A percentile compares a stretch with the other conserved stretches of the same genome.
phyloP scores from a whole-genome alignment of 371 early-diverging fungal species.

The Lichtheimia corymbifera region DNA sequence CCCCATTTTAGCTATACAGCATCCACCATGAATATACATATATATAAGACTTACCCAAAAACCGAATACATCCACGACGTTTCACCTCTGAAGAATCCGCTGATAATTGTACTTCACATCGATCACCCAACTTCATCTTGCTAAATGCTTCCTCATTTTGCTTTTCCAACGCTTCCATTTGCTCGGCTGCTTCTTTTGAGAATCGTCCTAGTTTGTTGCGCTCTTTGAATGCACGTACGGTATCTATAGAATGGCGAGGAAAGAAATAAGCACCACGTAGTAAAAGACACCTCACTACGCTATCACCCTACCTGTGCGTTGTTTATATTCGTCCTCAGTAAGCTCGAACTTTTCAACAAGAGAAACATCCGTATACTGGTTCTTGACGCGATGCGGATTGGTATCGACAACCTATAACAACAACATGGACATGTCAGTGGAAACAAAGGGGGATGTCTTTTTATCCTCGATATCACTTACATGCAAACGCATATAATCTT shows the following conservation, averaged over 20 bases:
- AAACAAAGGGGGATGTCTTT: neutral
- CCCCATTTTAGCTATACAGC: neutral
- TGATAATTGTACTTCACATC: slow-evolving; percentile 80
- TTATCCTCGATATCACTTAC: slow-evolving; percentile 34
- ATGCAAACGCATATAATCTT: slow-evolving; percentile 75
- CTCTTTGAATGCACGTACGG: slow-evolving; percentile 88
- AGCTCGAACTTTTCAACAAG: slow-evolving; percentile 93
- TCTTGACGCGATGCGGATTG: slow-evolving; percentile 67
- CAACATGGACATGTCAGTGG: neutral
- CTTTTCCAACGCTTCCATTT: slow-evolving; percentile 41
- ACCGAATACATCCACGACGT: slow-evolving; percentile 81
- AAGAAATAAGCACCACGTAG: too few relatives aligned
- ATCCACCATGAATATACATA: too few relatives aligned
- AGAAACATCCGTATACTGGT: slow-evolving; percentile 84
- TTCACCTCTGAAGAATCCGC: slow-evolving; percentile 45
- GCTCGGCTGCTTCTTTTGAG: slow-evolving; percentile 56
- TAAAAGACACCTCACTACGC: too few relatives aligned
- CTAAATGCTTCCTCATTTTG: slow-evolving; percentile 53
- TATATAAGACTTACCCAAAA: slow-evolving; percentile 58
- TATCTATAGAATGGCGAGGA: slow-evolving; percentile 45
- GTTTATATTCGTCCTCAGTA: slow-evolving; percentile 83
- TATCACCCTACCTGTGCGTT: slow-evolving; percentile 53
- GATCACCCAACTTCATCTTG: slow-evolving; percentile 70
- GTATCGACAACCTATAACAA: slow-evolving; percentile 61
- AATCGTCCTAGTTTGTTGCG: slow-evolving; percentile 90